A percentile compares a stretch with the other conserved stretches of the same genome.
Evolutionary conservation across 305 asterid species (phyloP).

Genomic region (Fraxinus ornus): DNA sequence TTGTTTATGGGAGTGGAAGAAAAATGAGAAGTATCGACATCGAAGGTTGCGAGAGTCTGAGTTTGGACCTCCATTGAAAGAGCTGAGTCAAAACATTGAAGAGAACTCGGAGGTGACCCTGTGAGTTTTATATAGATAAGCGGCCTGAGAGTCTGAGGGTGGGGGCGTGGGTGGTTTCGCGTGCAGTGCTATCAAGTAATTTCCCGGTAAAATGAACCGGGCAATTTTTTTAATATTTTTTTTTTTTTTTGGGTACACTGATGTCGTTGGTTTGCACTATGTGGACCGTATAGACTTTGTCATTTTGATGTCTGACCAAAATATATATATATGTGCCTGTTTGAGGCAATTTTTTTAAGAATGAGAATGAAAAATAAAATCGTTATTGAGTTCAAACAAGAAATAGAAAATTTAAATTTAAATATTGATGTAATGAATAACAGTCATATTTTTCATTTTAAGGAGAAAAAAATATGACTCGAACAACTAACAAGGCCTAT

Average conservation of each 20-base stretch:
- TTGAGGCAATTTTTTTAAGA: too few species aligned
- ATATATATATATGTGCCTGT: too few species aligned
- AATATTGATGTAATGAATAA: too few species aligned
- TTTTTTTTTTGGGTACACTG: not conserved
- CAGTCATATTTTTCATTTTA: too few species aligned
- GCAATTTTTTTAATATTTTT: not conserved
- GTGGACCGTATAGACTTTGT: not conserved
- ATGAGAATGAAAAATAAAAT: too few species aligned
- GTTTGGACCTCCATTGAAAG: slow-evolving; percentile 55
- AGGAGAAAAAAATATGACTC: too few species aligned
- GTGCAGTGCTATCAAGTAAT: not conserved
- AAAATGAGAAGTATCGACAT: slow-evolving; percentile 17
- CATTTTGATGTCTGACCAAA: not conserved
- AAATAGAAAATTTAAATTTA: too few species aligned
- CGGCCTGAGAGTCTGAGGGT: not conserved
- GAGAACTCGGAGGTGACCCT: not conserved
- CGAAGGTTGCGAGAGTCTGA: slow-evolving; percentile 35
- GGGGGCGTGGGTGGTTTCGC: not conserved
- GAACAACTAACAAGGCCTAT: too few species aligned
- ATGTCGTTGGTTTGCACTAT: not conserved
- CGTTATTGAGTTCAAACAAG: too few species aligned
- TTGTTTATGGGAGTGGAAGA: slow-evolving; percentile 13
- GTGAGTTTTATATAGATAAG: not conserved
- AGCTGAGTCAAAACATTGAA: not conserved
- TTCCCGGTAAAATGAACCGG: not conserved